Conservation (phyloP, 2,329 filamentous ascomycete genomes). For the Arthrobotrys iridis region DNA sequence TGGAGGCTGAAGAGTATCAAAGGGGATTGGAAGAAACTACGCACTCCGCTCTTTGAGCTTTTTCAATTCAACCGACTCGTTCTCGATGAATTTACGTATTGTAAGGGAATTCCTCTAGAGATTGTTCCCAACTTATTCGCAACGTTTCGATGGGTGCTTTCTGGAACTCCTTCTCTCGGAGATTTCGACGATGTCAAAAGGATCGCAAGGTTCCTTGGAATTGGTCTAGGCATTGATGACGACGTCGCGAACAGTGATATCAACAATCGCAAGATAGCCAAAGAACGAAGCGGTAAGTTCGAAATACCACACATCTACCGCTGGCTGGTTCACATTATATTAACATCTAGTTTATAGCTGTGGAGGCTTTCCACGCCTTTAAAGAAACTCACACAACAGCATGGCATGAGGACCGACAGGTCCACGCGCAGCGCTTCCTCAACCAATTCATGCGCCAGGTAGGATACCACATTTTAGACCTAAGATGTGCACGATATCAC, state of each 20-base stretch:
- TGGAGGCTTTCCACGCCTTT: conserved; percentile 69
- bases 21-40: conserved; percentile 59
- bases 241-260: conserved; percentile 64
- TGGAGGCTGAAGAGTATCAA: conserved; percentile 55
- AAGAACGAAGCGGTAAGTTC: conserved; percentile 63
- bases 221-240: conserved; percentile 68
- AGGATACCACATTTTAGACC: conserved; percentile 6
- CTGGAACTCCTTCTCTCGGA: conserved; percentile 70
- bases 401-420: conserved; percentile 67
- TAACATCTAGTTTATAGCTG: conserved; percentile 59
- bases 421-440: conserved; percentile 68
- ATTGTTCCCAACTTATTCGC: conserved; percentile 65
- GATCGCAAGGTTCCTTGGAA: conserved; percentile 68
- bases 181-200: conserved; percentile 70
- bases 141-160: conserved; percentile 70
- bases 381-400: conserved; percentile 65
- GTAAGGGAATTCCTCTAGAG: conserved; percentile 61
- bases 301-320: neutral
- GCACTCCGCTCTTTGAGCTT: conserved; percentile 66
- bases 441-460: conserved; percentile 61
- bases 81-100: conserved; percentile 73
- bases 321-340: neutral
- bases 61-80: conserved; percentile 71
- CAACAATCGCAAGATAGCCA: conserved; percentile 63
- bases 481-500: too few relatives aligned